A percentile compares a stretch with the other conserved stretches of the same genome.
Evolutionary conservation across 208 protist species (phyloP).

Genomic region (Leptomonas pyrrhocoris): DNA sequence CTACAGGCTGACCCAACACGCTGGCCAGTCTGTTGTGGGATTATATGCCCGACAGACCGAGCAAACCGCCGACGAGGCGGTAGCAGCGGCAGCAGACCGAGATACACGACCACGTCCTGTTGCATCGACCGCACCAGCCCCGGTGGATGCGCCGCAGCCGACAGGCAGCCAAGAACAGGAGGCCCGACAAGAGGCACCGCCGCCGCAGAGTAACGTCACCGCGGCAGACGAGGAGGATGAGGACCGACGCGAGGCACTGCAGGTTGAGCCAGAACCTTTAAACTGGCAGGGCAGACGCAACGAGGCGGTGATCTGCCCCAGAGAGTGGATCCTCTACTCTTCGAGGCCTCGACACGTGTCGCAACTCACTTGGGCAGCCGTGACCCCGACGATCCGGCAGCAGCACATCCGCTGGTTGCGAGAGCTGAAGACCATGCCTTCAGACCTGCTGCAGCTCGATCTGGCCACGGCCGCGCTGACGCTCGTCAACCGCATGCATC

Average conservation of each 20-base stretch:
- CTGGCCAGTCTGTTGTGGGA: no score
- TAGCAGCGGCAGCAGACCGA: neutral
- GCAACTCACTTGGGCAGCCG: constrained; percentile 2
- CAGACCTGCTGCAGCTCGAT: constrained; percentile 3
- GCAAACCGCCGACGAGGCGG: no score
- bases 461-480: neutral
- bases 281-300: constrained; percentile 9
- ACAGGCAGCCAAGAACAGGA: no score
- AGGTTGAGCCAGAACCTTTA: neutral
- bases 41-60: no score
- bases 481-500: constrained; percentile 4
- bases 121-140: neutral
- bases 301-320: constrained; percentile 3
- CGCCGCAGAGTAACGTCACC: no score
- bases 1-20: no score
- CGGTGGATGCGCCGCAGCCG: neutral
- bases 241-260: neutral
- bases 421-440: constrained; percentile 5
- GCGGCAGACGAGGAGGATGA: neutral
- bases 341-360: neutral
- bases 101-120: neutral
- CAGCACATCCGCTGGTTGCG: constrained; percentile 1
- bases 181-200: no score
- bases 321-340: constrained; percentile 5
- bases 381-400: no score